Evolutionary conservation across 306 rosid genomes (phyloP).

Genomic region (Cucurbita argyrosperma): DNA sequence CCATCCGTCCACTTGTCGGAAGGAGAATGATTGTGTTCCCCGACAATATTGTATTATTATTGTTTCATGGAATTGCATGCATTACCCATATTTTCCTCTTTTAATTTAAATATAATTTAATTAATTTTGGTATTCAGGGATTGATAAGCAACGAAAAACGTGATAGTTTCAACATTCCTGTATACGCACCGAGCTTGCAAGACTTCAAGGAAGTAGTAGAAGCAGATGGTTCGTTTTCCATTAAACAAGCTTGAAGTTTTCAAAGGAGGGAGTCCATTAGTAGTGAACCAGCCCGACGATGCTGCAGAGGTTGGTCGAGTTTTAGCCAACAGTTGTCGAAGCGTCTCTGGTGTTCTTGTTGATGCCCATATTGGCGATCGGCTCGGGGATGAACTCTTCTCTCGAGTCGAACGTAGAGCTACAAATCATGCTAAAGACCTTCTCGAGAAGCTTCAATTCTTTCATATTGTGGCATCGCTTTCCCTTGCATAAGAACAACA

Average conservation of each 20-base stretch:
- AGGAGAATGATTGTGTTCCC: background rate
- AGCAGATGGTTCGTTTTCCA: conserved; percentile 61
- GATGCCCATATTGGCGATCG: conserved; percentile 88
- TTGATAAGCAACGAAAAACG: conserved; percentile 54
- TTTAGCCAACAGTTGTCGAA: conserved; percentile 60
- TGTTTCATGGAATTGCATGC: conserved; percentile 1
- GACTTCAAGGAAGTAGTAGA: conserved; percentile 88
- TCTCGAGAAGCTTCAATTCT: conserved; percentile 71
- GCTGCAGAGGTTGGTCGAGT: conserved; percentile 58
- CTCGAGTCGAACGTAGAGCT: conserved; percentile 45
- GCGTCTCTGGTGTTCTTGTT: conserved; percentile 70
- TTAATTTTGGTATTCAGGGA: conserved; percentile 26
- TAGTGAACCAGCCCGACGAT: conserved; percentile 58
- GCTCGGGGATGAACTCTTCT: conserved; percentile 57
- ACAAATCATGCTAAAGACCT: conserved; percentile 50
- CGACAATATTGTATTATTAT: background rate
- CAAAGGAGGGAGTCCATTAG: conserved; percentile 96
- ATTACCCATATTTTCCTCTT: background rate
- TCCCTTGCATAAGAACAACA: conserved; percentile 21
- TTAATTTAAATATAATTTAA: too few species aligned
- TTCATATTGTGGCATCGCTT: conserved; percentile 87
- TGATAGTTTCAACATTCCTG: conserved; percentile 74
- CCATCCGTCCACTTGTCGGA: background rate
- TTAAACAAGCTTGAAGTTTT: conserved; percentile 78
- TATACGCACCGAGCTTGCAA: conserved; percentile 75